Conservation (phyloP, 75 land plant genomes). For the Larix kaempferi region DNA sequence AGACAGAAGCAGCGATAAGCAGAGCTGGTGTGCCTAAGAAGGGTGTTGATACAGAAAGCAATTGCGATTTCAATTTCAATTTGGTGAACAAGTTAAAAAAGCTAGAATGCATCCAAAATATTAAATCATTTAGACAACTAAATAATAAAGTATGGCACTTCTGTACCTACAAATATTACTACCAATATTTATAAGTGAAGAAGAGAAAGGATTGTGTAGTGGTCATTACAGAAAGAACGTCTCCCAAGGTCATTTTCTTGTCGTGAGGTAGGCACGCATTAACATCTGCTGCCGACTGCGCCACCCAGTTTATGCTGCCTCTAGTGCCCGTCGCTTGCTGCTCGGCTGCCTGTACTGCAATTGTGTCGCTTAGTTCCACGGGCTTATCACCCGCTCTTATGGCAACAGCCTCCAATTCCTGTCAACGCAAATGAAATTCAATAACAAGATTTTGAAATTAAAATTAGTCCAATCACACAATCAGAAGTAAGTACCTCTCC, state of each 20-base stretch:
- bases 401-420: slow-evolving; percentile 71
- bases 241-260: slow-evolving; percentile 47
- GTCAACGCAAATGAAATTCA: not conserved
- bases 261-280: slow-evolving; percentile 26
- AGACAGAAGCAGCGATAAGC: no score
- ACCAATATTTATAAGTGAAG: no score
- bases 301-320: slow-evolving; percentile 57
- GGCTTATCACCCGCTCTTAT: slow-evolving; percentile 49
- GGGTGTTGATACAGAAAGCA: no score
- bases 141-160: not conserved
- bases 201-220: not conserved
- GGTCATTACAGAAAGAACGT: slow-evolving; percentile 38
- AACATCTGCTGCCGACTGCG: slow-evolving; percentile 61
- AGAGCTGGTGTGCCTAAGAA: no score
- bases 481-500: no score
- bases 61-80: no score
- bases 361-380: slow-evolving; percentile 64
- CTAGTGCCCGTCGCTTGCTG: slow-evolving; percentile 46
- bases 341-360: slow-evolving; percentile 67
- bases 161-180: not conserved
- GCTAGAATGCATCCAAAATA: no score
- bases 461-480: not conserved
- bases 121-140: no score
- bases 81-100: no score
- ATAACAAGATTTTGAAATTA: not conserved